A percentile compares a stretch with the other conserved stretches of the same genome.
phyloP scores from a whole-genome alignment of 768 basidiomycete genomes.

The Leccinum uliginosum region DNA sequence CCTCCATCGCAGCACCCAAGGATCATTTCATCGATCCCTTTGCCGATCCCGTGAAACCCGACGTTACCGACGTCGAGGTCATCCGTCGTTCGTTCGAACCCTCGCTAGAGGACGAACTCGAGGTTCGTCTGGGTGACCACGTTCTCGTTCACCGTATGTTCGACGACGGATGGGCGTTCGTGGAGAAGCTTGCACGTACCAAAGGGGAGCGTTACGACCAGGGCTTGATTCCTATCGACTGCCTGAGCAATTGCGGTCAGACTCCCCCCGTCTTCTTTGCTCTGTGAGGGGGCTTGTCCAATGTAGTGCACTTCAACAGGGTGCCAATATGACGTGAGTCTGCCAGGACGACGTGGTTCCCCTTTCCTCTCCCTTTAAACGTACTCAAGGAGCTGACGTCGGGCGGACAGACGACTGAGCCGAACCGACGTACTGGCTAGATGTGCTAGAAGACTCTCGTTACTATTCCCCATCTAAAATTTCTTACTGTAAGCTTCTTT shows the following conservation, averaged over 20 bases:
- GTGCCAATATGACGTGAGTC: conserved; percentile 7
- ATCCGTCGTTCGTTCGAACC: conserved; percentile 55
- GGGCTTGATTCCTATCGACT: conserved; percentile 70
- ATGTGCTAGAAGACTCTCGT: not conserved
- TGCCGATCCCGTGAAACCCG: conserved; percentile 27
- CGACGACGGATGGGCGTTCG: conserved; percentile 70
- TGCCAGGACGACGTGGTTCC: not conserved
- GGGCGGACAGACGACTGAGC: not conserved
- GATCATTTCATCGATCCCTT: conserved; percentile 29
- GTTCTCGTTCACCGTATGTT: conserved; percentile 53
- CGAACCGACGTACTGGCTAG: not conserved
- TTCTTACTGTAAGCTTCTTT: not conserved
- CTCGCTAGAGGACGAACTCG: conserved; percentile 56
- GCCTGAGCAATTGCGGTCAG: conserved; percentile 48
- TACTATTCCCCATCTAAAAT: not conserved
- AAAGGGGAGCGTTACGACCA: conserved; percentile 11
- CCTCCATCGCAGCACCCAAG: conserved; percentile 5
- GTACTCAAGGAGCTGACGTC: not conserved
- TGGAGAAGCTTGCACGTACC: conserved; percentile 39
- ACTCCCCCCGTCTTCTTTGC: conserved; percentile 46
- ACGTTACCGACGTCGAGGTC: conserved; percentile 41
- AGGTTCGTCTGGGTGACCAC: conserved; percentile 45
- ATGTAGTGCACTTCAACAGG: not conserved
- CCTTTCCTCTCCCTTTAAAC: not conserved
- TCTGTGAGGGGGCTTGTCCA: not conserved